Evolutionary conservation across 2,329 filamentous ascomycete genomes (phyloP), one percentile per base, ranked within the genome.

Genomic region (Kalaharituber pfeilii): DNA sequence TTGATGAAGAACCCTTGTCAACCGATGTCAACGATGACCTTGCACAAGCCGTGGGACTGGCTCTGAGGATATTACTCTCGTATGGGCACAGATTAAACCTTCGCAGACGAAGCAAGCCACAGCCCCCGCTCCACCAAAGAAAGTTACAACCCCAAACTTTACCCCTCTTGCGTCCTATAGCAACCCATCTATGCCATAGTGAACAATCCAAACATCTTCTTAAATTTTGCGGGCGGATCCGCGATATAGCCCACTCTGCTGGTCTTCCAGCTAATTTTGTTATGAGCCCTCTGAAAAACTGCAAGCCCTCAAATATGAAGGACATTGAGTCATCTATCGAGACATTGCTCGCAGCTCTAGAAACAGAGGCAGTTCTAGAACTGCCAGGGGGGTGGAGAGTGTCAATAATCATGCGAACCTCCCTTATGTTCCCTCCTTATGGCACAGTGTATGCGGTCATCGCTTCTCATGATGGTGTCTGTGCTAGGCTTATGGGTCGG

Each of bases 51-150:
- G 72, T 86, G 26, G 75, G 78, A 2, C 71, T 84, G 50, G 75
- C 78, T 0, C 73, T 94, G 2, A 80, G 86, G 39, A 74, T 95
- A 22, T 73, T 95, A 1, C 77, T 96, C 6, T 78, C 77, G 50
- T 81, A 88, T 59, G 80, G 84, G 1, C 89, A 96, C 66, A 78
- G 82, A 8, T 78, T 84, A 65, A 87, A 82, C 60, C 77, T 86
- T 57, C 72, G 79, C 36, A 76, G 76, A 44, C 78, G 87, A 53
- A 82, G 81, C 1, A 76, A 80, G 27, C 72, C 79, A 1, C 80
- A 81, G 7, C 69, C 72, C 6, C 75, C 80, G 5, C 64, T 80
- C 56, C 70, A 72, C 8, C 69, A 71, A 15, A 71, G 71, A 51
- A 74, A 73, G 56, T 70, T 72, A 30, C 65, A 73, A 22, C 69